Conservation (phyloP, 208 protist species). For the Crithidia fasciculata region DNA sequence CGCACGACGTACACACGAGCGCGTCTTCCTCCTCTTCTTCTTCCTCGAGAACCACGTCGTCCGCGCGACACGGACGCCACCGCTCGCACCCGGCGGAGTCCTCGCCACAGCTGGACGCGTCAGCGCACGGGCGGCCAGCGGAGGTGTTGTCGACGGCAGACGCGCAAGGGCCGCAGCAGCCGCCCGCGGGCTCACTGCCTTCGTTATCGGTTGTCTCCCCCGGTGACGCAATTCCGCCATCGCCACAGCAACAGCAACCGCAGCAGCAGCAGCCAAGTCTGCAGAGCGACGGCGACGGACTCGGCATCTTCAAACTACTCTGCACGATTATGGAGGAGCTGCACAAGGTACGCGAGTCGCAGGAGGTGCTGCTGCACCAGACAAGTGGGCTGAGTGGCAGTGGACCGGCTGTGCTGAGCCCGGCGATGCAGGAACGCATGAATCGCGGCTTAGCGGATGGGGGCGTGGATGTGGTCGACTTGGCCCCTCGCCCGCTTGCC, state of each 20-base stretch:
- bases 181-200: too few species aligned
- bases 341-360: constrained; percentile 72
- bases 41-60: not conserved
- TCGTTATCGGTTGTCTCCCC: too few species aligned
- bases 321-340: constrained; percentile 88
- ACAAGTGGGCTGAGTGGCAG: constrained; percentile 7
- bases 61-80: too few species aligned
- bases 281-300: constrained; percentile 4
- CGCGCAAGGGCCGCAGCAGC: not conserved
- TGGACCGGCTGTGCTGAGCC: constrained; percentile 34
- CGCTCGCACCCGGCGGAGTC: too few species aligned
- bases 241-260: not conserved
- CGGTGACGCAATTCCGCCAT: not conserved
- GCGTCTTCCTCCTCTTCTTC: constrained; percentile 9
- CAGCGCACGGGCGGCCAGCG: not conserved
- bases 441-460: constrained; percentile 57
- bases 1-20: constrained; percentile 1
- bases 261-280: not conserved
- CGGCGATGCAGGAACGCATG: constrained; percentile 48
- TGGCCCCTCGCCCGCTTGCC: constrained; percentile 64
- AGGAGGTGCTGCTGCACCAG: constrained; percentile 59
- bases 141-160: constrained; percentile 1
- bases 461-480: constrained; percentile 66
- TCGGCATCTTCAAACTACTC: constrained; percentile 80
- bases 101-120: not conserved